Evolutionary conservation across 2,329 filamentous ascomycete genomes (phyloP).

Genomic region (Aspergillus aculeatus): DNA sequence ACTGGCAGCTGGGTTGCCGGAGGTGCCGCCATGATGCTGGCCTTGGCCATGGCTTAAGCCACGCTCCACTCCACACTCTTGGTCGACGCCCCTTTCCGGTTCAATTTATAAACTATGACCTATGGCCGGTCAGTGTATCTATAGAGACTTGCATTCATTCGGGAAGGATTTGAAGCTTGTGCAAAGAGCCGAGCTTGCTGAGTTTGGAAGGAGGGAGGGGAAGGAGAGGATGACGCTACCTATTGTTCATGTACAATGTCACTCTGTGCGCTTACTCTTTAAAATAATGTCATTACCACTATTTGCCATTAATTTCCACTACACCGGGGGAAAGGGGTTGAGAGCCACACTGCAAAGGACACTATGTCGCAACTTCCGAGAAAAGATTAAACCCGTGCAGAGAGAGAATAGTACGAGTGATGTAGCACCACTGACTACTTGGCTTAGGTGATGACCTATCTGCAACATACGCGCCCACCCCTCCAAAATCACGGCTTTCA

Average conservation of each 20-base stretch:
- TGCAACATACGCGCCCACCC: not conserved
- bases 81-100: not conserved
- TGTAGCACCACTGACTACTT: too few species aligned
- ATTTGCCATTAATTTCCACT: not conserved
- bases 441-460: not conserved
- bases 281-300: not conserved
- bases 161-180: not conserved
- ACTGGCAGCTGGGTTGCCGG: constrained; percentile 26
- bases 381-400: too few species aligned
- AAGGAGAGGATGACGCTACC: not conserved
- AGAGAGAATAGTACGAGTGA: too few species aligned
- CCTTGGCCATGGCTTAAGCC: constrained; percentile 26
- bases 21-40: constrained; percentile 28
- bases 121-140: not conserved
- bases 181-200: not conserved
- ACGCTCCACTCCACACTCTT: not conserved
- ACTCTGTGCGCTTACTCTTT: not conserved
- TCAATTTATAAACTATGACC: too few species aligned
- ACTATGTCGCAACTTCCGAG: too few species aligned
- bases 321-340: not conserved
- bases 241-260: not conserved
- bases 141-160: not conserved
- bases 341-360: not conserved
- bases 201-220: too few species aligned
- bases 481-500: not conserved